Base-by-base conservation (phyloP, 345 rosid species). In the Gynandropsis gynandra region DNA sequence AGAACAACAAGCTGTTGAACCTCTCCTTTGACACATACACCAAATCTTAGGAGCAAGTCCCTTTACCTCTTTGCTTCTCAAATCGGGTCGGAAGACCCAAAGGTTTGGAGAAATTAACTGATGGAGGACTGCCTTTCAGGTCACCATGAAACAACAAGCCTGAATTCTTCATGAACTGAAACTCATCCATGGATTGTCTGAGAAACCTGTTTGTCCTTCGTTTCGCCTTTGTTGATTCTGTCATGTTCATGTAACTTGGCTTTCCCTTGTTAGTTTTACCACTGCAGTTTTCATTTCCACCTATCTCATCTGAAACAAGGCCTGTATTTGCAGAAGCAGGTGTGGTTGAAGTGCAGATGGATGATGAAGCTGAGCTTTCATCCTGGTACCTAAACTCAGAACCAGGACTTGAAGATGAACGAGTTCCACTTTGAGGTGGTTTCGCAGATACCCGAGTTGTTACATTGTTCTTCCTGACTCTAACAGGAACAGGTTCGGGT, bases 181-280 rank as follows among this genome's bases (percentile, higher is more conserved):
- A 78, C 67, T 92, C 98, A 65, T 92, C 93, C 95, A 85, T 87
- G 34, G 95, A 85, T 47, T 80, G 96, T 59, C 93, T 87, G 13
- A 71, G 78, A 19, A 55, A 73, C 36, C 86, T 68, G 42, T 64
- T 62, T 10, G 43, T 55, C 66, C 77, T 80, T 62, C 72, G 70
- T 59, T 87, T 87, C 0, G 95, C 95, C 81, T 85, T 92, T 11
- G 80, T 92, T 32, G 98, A 85, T 62, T 85, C 86, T 0, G 98
- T 92, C 56, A 82, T 42, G 59, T 62, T 82, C 98, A 92, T 85
- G 48, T 92, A 92, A 65, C 66, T 87, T 11, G 93, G 97, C 70
- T 70, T 75, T 45, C 61, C 47, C 61, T 58, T 52, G n/a, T 50
- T 64, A 4, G 14, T 38, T 43, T 58, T 44, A 45, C 76, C 42